phyloP scores from a whole-genome alignment of 2,329 filamentous ascomycete genomes.

The Aspergillus ochraceoroseus region DNA sequence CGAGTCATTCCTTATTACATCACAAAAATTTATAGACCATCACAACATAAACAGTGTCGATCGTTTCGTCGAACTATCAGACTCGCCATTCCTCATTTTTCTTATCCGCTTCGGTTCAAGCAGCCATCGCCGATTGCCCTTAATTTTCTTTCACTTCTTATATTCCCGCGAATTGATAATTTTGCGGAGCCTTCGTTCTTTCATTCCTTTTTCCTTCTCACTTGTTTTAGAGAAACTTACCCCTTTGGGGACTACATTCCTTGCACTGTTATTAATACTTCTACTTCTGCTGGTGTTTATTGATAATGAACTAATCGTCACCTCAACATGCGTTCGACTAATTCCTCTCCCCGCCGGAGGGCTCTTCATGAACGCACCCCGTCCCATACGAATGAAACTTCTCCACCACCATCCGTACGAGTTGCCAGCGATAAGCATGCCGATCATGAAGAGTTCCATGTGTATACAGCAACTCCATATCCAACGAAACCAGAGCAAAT shows the following conservation, averaged over 20 bases:
- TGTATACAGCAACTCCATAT: conserved; percentile 43
- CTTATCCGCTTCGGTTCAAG: conserved; percentile 2
- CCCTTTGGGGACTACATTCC: conserved; percentile 8
- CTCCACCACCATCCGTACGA: conserved; percentile 37
- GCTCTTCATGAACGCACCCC: conserved; percentile 46
- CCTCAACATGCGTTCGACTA: conserved; percentile 34
- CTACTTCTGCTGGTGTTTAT: conserved; percentile 12
- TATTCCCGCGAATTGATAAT: conserved; percentile 13
- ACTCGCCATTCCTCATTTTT: conserved; percentile 4
- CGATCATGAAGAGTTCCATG: conserved; percentile 33
- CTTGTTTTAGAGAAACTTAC: conserved; percentile 6
- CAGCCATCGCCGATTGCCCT: conserved; percentile 12
- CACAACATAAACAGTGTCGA: conserved; percentile 24
- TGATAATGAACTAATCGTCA: conserved; percentile 32
- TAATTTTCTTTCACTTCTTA: conserved; percentile 10
- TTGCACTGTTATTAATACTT: conserved; percentile 10
- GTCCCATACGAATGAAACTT: conserved; percentile 44
- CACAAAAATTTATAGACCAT: conserved; percentile 24
- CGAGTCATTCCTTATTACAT: conserved; percentile 30
- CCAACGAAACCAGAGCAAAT: conserved; percentile 48
- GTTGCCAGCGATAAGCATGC: conserved; percentile 30
- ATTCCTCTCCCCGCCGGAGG: conserved; percentile 36
- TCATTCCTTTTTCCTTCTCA: conserved; percentile 8
- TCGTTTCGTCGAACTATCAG: conserved; percentile 11
- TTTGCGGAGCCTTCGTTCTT: conserved; percentile 8